Base-by-base conservation (phyloP, 306 rosid species). In the Urtica urens region DNA sequence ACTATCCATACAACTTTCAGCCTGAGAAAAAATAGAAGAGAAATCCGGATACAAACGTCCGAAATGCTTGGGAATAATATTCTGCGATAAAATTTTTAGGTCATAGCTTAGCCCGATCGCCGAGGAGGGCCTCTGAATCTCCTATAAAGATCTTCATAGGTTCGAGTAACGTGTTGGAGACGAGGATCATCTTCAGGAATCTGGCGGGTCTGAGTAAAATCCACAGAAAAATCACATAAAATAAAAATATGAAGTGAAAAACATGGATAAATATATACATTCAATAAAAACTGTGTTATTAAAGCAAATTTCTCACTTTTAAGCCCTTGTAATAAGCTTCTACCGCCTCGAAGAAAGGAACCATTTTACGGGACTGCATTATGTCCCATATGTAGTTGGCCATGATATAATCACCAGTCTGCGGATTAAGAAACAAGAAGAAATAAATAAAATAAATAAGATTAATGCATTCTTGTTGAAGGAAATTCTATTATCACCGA, bases 311-410 rank as follows among this genome's bases (percentile, higher is more conserved):
- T 65, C 86, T 79, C 64, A 90, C 99, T 66, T 75, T 85, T 63
- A 90, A 73, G 58, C 99, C 99, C 25, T 47, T 64, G 70, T 75
- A 79, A 69, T 90, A 90, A 34, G 94, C 85, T 65, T 90, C 85
- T 21, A 79, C 83, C 0, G 94, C 83, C 43, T 80, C 49, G 15
- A 63, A 26, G 3, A 53, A 21, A 58, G 95, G 96, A 51, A 1
- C 2, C 0, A 65, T 0, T 0, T 57, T 73, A 38, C 92, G 92
- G 20, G 78, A 71, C 65, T 47, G 87, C 96, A 90, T 70, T 67
- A 79, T 51, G 72, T 90, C 99, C 99, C 95, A 85, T 57, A 90
- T 49, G 69, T 62, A 82, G 81, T 90, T 90, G 30, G 96, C 99
- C 59, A 69, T 72, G 8, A 82, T 71, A 53, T 90, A 90, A 49